Percentiles rank a stretch among this genome's conserved stretches.
Conservation (phyloP, 2,329 filamentous ascomycete species). For the Pseudomassariella vexata region DNA sequence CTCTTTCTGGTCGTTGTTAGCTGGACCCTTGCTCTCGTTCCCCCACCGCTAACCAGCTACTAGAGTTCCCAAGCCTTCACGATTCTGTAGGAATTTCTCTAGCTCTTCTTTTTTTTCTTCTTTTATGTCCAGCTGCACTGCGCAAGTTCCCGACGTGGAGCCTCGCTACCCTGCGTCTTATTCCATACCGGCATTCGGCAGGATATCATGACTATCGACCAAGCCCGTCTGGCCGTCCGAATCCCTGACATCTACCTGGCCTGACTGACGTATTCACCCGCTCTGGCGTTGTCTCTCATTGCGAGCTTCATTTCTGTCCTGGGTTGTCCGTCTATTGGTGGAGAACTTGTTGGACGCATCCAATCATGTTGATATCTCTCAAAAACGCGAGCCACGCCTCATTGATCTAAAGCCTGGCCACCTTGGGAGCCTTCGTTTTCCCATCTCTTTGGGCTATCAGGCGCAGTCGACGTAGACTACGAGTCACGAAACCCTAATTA, state of each 20-base stretch:
- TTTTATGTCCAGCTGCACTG: conserved; percentile 17
- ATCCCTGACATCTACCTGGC: conserved; percentile 28
- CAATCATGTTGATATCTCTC: conserved; percentile 40
- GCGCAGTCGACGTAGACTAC: background rate
- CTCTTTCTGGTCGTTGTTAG: conserved; percentile 18
- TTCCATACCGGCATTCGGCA: conserved; percentile 24
- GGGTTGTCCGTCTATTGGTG: conserved; percentile 34
- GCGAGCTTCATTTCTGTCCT: conserved; percentile 20
- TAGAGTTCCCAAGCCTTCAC: conserved; percentile 15
- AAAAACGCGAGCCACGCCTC: conserved; percentile 35
- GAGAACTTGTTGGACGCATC: conserved; percentile 22
- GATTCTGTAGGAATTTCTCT: conserved; percentile 18
- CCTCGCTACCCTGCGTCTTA: conserved; percentile 25
- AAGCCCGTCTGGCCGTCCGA: conserved; percentile 28
- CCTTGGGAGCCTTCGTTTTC: background rate
- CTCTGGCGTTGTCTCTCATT: conserved; percentile 23
- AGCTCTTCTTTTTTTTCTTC: conserved; percentile 20
- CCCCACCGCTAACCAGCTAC: conserved; percentile 21
- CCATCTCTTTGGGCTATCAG: background rate
- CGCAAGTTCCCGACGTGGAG: conserved; percentile 31
- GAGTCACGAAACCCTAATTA: too few species aligned
- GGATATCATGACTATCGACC: conserved; percentile 32
- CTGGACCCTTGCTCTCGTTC: conserved; percentile 18
- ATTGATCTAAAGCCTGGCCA: conserved; percentile 27
- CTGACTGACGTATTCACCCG: conserved; percentile 32